Conservation (phyloP, 2,329 filamentous ascomycete species). For the Neonectria magnoliae region DNA sequence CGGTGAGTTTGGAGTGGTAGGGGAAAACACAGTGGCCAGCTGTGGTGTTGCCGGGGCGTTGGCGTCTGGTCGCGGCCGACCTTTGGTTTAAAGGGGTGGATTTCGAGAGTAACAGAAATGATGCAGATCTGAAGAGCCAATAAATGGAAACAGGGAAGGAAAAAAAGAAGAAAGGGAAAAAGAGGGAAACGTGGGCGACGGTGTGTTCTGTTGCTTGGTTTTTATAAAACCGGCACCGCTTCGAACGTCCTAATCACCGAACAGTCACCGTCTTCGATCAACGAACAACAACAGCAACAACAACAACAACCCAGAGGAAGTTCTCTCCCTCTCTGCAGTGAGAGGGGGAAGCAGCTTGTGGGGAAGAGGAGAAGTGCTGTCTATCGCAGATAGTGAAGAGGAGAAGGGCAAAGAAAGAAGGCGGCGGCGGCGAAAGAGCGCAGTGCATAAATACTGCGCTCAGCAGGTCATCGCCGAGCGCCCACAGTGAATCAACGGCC, state of each 20-base stretch:
- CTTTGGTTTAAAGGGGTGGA: neutral
- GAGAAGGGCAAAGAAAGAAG: slow-evolving; percentile 2
- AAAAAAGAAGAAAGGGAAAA: neutral
- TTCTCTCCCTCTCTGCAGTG: neutral
- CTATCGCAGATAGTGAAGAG: neutral
- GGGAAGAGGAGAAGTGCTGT: neutral
- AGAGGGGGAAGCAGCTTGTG: neutral
- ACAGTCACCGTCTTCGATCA: neutral
- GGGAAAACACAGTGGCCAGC: neutral
- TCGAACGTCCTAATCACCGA: neutral
- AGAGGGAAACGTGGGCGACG: neutral
- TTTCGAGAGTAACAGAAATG: neutral
- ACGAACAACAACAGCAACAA: neutral
- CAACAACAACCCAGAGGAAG: neutral
- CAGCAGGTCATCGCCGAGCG: neutral
- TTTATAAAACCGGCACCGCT: neutral
- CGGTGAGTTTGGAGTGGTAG: neutral
- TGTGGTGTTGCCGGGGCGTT: neutral
- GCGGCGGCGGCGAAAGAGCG: neutral
- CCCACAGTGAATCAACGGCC: neutral
- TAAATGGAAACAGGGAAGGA: neutral
- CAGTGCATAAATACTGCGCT: neutral
- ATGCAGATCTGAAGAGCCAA: neutral
- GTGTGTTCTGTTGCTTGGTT: neutral
- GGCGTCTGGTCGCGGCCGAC: no score